phyloP scores from a whole-genome alignment of 352 stramenopile species.

The Globisporangium okanoganense region DNA sequence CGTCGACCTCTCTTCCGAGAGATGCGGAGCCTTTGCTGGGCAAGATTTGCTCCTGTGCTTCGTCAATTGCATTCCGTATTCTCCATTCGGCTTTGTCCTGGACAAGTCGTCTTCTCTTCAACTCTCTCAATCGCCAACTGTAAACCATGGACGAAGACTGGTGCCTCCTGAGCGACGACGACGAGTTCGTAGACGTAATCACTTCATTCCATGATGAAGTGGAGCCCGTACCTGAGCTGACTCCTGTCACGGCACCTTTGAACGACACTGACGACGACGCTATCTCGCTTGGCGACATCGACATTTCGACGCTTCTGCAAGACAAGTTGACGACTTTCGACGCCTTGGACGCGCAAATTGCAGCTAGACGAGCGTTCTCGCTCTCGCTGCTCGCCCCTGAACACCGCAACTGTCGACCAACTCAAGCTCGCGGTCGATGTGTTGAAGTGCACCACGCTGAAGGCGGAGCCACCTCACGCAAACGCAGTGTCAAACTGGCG shows the following conservation, averaged over 20 bases:
- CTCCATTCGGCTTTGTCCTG: background rate
- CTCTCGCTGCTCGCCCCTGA: conserved; percentile 34
- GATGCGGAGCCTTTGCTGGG: conserved; percentile 1
- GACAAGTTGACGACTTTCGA: conserved; percentile 11
- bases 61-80: background rate
- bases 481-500: conserved; percentile 23
- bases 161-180: conserved; percentile 47
- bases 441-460: background rate
- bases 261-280: background rate
- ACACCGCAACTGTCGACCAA: conserved; percentile 20
- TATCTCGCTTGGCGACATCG: conserved; percentile 14
- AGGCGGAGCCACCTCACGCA: background rate
- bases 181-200: conserved; percentile 16
- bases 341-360: conserved; percentile 1
- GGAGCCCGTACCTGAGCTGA: conserved; percentile 16
- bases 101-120: background rate
- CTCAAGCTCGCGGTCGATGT: conserved; percentile 4
- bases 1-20: background rate
- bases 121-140: background rate
- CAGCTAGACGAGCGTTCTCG: conserved; percentile 8
- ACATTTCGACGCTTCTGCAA: conserved; percentile 26
- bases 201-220: conserved; percentile 22
- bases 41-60: background rate
- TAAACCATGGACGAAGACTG: conserved; percentile 48
- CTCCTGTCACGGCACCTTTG: background rate